These are phyloP conservation scores for Boletus insuetus DNA, from an alignment of 768 basidiomycete genomes.

Conservation along the genomic window DNA sequence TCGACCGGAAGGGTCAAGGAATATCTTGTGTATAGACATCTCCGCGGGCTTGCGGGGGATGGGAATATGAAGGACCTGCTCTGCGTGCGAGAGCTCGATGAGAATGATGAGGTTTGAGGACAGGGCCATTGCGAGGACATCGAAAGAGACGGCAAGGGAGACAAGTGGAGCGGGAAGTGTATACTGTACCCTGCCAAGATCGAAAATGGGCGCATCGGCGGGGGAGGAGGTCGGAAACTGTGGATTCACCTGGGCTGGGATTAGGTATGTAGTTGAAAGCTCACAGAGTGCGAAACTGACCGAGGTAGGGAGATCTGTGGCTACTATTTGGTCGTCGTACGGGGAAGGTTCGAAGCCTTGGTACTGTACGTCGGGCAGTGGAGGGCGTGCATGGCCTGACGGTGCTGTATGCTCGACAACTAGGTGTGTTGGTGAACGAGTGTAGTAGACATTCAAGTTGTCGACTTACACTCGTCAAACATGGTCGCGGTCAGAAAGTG, in stretches of 20 bases:
- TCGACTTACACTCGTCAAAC: constrained; percentile 64
- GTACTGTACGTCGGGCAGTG: constrained; percentile 65
- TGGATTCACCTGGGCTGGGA: constrained; percentile 28
- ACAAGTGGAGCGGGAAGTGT: constrained; percentile 82
- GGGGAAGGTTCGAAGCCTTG: constrained; percentile 87
- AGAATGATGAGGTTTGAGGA: constrained; percentile 74
- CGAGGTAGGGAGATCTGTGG: constrained; percentile 36
- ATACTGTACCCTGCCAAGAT: constrained; percentile 87
- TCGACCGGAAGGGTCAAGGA: constrained; percentile 89
- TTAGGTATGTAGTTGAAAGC: constrained; percentile 4
- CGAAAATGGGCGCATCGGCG: constrained; percentile 61
- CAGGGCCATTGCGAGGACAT: constrained; percentile 83
- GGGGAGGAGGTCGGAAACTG: constrained; percentile 31
- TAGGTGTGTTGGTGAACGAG: constrained; percentile 30
- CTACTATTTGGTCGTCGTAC: constrained; percentile 47
- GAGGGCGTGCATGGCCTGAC: constrained; percentile 35
- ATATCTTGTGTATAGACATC: constrained; percentile 76
- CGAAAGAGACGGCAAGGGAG: constrained; percentile 80
- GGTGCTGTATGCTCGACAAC: constrained; percentile 85
- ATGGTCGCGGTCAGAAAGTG: constrained; percentile 33
- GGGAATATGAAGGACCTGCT: constrained; percentile 80
- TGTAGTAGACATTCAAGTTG: background rate
- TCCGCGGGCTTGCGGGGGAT: constrained; percentile 75
- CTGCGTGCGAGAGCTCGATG: constrained; percentile 85
- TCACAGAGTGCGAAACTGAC: constrained; percentile 4